These are phyloP conservation scores for Trichocomaceae sp. DNA, from an alignment of 2,329 filamentous ascomycete species.

Conservation along the genomic window DNA sequence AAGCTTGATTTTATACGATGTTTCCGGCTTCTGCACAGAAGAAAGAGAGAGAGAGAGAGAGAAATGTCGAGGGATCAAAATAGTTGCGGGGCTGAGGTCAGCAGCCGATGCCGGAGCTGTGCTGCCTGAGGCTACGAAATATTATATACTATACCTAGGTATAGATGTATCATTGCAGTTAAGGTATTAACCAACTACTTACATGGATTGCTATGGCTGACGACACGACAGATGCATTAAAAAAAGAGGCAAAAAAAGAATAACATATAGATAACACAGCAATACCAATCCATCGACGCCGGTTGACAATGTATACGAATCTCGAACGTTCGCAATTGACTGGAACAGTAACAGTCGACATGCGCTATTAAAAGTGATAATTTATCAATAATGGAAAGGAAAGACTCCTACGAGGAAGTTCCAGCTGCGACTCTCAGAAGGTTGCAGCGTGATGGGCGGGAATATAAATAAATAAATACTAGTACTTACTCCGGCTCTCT, in stretches of 20 bases:
- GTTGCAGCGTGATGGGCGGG: neutral
- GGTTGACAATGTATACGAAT: conserved; percentile 8
- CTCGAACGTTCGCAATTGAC: neutral
- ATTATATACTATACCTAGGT: too few relatives aligned
- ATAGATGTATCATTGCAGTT: too few relatives aligned
- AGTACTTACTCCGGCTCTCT: neutral
- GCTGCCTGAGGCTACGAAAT: neutral
- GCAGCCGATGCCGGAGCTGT: conserved; percentile 8
- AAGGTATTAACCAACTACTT: neutral
- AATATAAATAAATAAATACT: neutral
- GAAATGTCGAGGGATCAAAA: neutral
- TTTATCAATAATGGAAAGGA: neutral
- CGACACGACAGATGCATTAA: too few relatives aligned
- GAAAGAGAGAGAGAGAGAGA: neutral
- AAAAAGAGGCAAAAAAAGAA: conserved; percentile 11
- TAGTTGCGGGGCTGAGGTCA: neutral
- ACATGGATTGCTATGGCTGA: too few relatives aligned
- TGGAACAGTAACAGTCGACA: conserved; percentile 10
- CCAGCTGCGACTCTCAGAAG: neutral
- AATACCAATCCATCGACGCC: conserved; percentile 6
- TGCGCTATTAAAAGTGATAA: conserved; percentile 12
- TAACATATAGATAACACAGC: conserved; percentile 1
- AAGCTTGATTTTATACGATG: neutral
- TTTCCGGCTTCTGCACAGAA: neutral
- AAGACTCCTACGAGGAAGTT: neutral